Conservation (phyloP, 2,329 filamentous ascomycete genomes). For the Bipolaris victoriae region DNA sequence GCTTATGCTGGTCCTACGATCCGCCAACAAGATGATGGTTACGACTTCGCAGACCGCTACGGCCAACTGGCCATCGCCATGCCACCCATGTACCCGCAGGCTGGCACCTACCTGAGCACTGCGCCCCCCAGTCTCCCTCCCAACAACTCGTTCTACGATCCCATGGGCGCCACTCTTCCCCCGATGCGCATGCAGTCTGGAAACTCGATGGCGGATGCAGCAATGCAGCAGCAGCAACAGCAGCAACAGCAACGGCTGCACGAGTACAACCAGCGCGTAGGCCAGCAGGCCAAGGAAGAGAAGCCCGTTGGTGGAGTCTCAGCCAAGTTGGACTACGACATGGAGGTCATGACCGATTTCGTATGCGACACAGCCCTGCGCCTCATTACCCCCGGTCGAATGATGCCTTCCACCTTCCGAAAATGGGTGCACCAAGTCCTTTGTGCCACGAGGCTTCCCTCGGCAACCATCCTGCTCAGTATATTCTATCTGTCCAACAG, state of each 20-base stretch:
- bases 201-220: slow-evolving; percentile 44
- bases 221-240: slow-evolving; percentile 48
- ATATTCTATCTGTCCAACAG: slow-evolving; percentile 87
- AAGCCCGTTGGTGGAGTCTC: slow-evolving; percentile 84
- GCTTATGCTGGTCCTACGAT: slow-evolving; percentile 51
- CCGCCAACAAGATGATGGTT: slow-evolving; percentile 53
- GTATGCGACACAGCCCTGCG: slow-evolving; percentile 85
- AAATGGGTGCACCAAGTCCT: slow-evolving; percentile 93
- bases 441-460: slow-evolving; percentile 86
- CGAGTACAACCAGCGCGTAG: slow-evolving; percentile 46
- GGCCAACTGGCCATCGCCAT: slow-evolving; percentile 51
- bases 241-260: slow-evolving; percentile 51
- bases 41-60: slow-evolving; percentile 56
- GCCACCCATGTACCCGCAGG: slow-evolving; percentile 50
- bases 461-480: slow-evolving; percentile 87
- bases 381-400: slow-evolving; percentile 68
- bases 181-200: slow-evolving; percentile 54
- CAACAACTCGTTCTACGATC: slow-evolving; percentile 53
- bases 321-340: slow-evolving; percentile 93
- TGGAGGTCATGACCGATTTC: slow-evolving; percentile 95
- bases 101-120: slow-evolving; percentile 48
- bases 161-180: slow-evolving; percentile 54
- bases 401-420: slow-evolving; percentile 75
- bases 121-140: slow-evolving; percentile 46
- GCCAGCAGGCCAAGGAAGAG: slow-evolving; percentile 62